Evolutionary conservation across 441 rosid species (phyloP), one percentile per base, ranked within the genome.

Genomic region (Adansonia grandidieri): DNA sequence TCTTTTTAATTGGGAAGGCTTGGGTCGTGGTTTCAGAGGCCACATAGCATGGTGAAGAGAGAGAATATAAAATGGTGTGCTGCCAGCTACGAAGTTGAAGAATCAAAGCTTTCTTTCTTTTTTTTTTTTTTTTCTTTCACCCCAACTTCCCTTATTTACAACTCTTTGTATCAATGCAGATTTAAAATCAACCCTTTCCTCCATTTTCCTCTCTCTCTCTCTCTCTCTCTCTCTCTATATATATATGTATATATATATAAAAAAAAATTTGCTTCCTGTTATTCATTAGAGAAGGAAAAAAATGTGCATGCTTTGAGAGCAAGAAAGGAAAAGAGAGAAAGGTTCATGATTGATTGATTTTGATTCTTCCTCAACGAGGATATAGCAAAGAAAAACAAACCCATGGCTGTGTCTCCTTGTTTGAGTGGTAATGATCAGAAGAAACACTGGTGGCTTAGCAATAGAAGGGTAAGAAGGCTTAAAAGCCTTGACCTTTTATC

Each of bases 401-500:
- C 86, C 82, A 92, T 91, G 97, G 87, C 93, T 67, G 77, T 86
- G 71, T 82, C 93, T 78, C 89, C 83, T 37, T 81, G 78, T 82
- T 71, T 82, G 47, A 78, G 71, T 56, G 86, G 77, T 7, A 71
- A 45, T 74, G 91, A 94, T 71, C 75, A 53, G 60, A 94, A 82
- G 91, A 94, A 88, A 76, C 97, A 86, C 80, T 96, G 99, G 98
- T 96, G 99, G 99, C 93, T 93, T 71, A 93, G 87, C 75, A 92
- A 92, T 83, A 82, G 93, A 32, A 96, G 88, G 97, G 99, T 92
- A 28, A 20, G 8, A 48, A 7, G 51, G 11, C 10, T 61, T 50
- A 50, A 50, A 50, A 50, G 54, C 54, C 8, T 24, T 40, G 20
- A 28, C 54, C 54, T 66, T 50, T 3, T 42, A 61, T 60, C 19